These are phyloP conservation scores for Brettanomyces anomalus DNA, from an alignment of 805 yeast genomes.

Conservation along the genomic window DNA sequence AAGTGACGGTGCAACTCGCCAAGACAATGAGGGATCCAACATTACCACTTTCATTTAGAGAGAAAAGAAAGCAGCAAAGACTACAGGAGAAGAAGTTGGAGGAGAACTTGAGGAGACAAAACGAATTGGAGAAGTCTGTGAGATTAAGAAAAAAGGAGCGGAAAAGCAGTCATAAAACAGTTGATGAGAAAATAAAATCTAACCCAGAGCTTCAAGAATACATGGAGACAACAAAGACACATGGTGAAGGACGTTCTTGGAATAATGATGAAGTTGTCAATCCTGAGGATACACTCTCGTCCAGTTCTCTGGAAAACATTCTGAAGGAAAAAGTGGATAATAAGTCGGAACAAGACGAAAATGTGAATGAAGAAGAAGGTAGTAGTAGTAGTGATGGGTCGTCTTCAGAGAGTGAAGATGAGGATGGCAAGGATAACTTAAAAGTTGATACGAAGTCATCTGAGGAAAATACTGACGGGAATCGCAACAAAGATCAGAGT, in stretches of 20 bases:
- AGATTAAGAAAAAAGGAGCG: conserved; percentile 32
- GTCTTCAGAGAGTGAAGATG: conserved; percentile 31
- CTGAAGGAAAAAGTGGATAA: conserved; percentile 29
- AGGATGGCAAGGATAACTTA: conserved; percentile 27
- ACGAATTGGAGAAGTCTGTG: conserved; percentile 35
- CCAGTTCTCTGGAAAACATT: conserved; percentile 35
- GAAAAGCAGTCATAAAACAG: conserved; percentile 21
- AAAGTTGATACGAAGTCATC: background rate
- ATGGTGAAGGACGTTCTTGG: conserved; percentile 66
- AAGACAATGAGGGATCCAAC: conserved; percentile 78
- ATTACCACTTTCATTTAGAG: conserved; percentile 61
- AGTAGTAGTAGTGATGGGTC: conserved; percentile 20
- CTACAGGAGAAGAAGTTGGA: conserved; percentile 41
- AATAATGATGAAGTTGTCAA: conserved; percentile 49
- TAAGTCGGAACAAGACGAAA: conserved; percentile 47
- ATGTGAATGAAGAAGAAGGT: conserved; percentile 27
- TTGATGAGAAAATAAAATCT: conserved; percentile 54
- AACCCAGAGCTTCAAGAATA: conserved; percentile 72
- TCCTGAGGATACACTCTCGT: conserved; percentile 37
- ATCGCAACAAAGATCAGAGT: conserved; percentile 22
- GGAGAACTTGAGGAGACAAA: conserved; percentile 38
- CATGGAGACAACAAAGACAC: conserved; percentile 74
- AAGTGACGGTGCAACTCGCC: conserved; percentile 72
- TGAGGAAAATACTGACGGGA: conserved; percentile 14
- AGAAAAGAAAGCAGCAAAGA: conserved; percentile 40